Percentiles rank a stretch among this genome's conserved stretches.
These are phyloP conservation scores for Oryza officinalis DNA, from an alignment of 176 grass and related monocot genomes.

Conservation along the genomic window DNA sequence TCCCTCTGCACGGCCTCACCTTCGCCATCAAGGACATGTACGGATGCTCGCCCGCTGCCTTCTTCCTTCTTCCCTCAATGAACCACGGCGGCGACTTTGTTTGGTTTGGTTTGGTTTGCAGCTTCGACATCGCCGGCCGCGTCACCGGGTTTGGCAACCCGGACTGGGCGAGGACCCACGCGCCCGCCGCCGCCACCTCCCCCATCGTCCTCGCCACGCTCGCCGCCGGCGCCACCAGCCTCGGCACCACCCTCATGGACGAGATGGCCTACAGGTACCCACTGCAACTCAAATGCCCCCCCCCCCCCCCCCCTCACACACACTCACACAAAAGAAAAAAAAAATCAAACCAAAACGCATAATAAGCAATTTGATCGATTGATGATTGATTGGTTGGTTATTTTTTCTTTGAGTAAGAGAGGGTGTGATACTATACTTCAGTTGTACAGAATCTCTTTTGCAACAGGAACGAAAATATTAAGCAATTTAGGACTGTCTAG, in stretches of 20 bases:
- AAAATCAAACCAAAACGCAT: no score
- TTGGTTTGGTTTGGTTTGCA: neutral
- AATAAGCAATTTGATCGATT: no score
- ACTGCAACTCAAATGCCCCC: no score
- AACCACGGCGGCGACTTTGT: no score
- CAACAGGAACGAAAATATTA: no score
- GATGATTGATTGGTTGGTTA: no score
- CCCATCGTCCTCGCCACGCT: constrained; percentile 64
- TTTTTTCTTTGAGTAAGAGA: no score
- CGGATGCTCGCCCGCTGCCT: neutral
- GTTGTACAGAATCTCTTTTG: no score
- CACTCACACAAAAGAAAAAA: no score
- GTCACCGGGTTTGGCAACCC: constrained; percentile 79
- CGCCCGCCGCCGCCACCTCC: constrained; percentile 57
- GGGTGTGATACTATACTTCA: no score
- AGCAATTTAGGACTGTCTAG: no score
- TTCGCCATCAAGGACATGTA: constrained; percentile 38
- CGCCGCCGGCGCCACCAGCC: constrained; percentile 62
- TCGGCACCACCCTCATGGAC: constrained; percentile 89
- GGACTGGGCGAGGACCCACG: constrained; percentile 76
- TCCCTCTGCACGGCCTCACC: constrained; percentile 9
- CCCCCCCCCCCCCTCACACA: no score
- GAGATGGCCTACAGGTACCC: constrained; percentile 83
- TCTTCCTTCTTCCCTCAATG: neutral
- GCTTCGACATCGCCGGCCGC: constrained; percentile 69